Evolutionary conservation across 78 protist genomes (phyloP), one percentile per base, ranked within the genome.

Genomic region (Mantamonas sphyraenae): DNA sequence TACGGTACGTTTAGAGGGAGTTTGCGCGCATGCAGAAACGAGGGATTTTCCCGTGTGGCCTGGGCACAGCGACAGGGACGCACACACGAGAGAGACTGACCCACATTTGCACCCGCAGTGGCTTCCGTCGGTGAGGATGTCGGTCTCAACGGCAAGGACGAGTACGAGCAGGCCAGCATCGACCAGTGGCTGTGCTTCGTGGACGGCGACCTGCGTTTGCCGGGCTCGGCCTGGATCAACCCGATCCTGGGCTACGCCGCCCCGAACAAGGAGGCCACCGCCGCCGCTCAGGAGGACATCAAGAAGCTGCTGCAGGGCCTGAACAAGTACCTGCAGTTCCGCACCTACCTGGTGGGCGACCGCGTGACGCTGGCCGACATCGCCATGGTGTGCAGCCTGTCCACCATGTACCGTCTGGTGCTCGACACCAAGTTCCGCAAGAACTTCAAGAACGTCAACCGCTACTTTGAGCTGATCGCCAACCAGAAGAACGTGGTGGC

Each of bases 361-460:
- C 70, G 83, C 35, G 64, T 90, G 43, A 34, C 90, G 0, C 55
- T 75, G 1, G 95, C 95, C 38, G 95, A 90, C 60, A 71, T 90
- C 68, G 71, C 50, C 68, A 69, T 87, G 45, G 75, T 66, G 51
- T 68, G 73, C 55, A 39, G 75, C n/a, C 79, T 89, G 34, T 0
- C 47, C 59, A n/a, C 31, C 60, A 61, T 74, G 65, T 85, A 63
- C 90, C 34, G 57, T 70, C 31, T 74, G 72, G 81, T 67, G 17
- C 59, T 50, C 10, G 53, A 50, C 53, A 33, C 53, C 51, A 20
- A 14, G 22, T 40, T 45, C 70, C 38, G 39, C 58, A 4, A 8
- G 12, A 31, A 53, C 20, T 51, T 69, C 74, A 40, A 37, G 3
- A 20, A 53, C 50, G n/a, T 69, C 37, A 55, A n/a, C 10, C 64